phyloP scores from a whole-genome alignment of 371 early-diverging fungal species.

The Catenaria anguillulae region DNA sequence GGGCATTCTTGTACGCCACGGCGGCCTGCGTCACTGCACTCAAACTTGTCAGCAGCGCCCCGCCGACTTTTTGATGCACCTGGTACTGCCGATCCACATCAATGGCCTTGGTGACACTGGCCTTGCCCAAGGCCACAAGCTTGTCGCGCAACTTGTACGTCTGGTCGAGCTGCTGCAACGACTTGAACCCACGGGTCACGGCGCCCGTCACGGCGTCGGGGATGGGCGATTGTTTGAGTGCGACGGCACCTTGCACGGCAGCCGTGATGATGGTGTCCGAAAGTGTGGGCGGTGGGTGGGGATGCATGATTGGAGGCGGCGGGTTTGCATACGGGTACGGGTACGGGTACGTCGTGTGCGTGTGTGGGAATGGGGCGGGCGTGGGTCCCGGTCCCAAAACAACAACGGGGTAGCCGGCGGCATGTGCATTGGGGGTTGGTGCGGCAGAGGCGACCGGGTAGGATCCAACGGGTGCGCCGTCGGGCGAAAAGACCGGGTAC shows the following conservation, averaged over 20 bases:
- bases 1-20: constrained; percentile 41
- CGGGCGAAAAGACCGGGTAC: not conserved
- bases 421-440: not conserved
- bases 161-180: constrained; percentile 30
- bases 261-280: constrained; percentile 31
- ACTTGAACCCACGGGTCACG: constrained; percentile 23
- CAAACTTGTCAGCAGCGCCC: constrained; percentile 30
- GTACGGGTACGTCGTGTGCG: not conserved
- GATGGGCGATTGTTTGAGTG: constrained; percentile 48
- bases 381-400: not conserved
- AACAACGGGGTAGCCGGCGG: not conserved
- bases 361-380: not conserved
- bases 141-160: constrained; percentile 33
- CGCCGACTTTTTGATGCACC: constrained; percentile 36
- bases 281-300: constrained; percentile 10
- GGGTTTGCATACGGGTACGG: not conserved
- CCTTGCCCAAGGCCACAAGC: constrained; percentile 32
- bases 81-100: constrained; percentile 42
- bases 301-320: not conserved
- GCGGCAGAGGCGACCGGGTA: not conserved
- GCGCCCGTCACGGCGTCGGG: constrained; percentile 35
- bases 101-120: constrained; percentile 29
- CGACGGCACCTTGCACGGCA: constrained; percentile 33
- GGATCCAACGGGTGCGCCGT: not conserved
- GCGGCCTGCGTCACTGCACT: constrained; percentile 41